phyloP scores from a whole-genome alignment of 192 early-diverging fungal species.

The Thamnidium elegans region DNA sequence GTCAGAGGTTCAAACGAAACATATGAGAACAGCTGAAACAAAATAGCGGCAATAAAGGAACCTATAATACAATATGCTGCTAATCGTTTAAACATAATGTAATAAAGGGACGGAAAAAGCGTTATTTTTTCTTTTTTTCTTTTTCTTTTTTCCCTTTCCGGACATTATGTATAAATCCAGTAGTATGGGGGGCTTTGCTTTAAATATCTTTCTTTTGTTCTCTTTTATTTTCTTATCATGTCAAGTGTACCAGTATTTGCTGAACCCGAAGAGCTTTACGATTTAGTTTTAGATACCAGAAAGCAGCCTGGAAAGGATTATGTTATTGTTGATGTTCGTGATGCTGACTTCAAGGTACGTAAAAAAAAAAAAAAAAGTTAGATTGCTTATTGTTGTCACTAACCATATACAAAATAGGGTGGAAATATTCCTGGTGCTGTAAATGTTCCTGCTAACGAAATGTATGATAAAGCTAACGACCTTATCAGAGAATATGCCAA shows the following conservation, averaged over 20 bases:
- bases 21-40: too few relatives aligned
- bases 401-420: too few relatives aligned
- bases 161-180: not conserved
- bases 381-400: too few relatives aligned
- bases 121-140: conserved; percentile 4
- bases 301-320: conserved; percentile 60
- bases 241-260: not conserved
- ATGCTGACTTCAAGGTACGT: conserved; percentile 57
- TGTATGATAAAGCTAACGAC: conserved; percentile 44
- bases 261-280: conserved; percentile 13
- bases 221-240: conserved; percentile 10
- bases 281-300: not conserved
- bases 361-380: not conserved
- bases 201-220: not conserved
- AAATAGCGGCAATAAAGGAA: too few relatives aligned
- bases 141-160: not conserved
- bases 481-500: conserved; percentile 50
- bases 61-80: too few relatives aligned
- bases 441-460: conserved; percentile 70
- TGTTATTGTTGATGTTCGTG: conserved; percentile 71
- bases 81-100: too few relatives aligned
- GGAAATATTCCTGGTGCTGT: conserved; percentile 79
- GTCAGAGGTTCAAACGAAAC: too few relatives aligned
- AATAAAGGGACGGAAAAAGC: not conserved
- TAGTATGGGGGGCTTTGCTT: not conserved